Evolutionary conservation across 78 protist genomes (phyloP).

Genomic region (Chrysochromulina tobinii): DNA sequence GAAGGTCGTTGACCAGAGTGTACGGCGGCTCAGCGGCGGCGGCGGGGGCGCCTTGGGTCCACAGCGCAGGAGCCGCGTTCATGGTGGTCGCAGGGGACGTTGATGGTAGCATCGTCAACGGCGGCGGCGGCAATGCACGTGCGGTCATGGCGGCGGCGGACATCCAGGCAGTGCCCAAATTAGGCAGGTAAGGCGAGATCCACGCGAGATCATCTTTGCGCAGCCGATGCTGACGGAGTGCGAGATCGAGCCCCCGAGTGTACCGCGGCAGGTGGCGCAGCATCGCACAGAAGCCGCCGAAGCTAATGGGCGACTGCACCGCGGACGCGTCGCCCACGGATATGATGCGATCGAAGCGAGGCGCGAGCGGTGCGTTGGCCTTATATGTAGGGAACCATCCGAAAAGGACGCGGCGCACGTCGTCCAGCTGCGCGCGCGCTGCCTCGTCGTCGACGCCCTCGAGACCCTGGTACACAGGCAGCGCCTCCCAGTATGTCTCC

Average conservation of each 20-base stretch:
- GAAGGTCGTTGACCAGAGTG: no score
- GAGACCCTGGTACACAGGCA: not conserved
- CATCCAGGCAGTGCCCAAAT: not conserved
- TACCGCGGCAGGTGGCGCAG: not conserved
- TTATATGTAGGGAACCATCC: not conserved
- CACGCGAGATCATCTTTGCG: not conserved
- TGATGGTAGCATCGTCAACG: no score
- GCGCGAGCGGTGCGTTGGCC: not conserved
- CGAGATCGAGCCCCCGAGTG: not conserved
- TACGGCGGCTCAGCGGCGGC: no score
- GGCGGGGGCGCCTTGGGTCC: no score
- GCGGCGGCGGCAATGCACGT: not conserved
- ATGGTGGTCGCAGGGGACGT: no score
- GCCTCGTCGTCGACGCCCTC: not conserved
- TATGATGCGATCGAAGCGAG: not conserved
- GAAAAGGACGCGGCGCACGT: not conserved
- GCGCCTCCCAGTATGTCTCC: not conserved
- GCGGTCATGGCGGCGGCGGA: not conserved
- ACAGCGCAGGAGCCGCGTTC: no score
- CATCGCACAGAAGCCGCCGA: slow-evolving; percentile 1
- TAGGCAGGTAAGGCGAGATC: not conserved
- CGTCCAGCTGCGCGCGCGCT: no score
- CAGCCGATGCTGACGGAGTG: not conserved
- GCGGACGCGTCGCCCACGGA: slow-evolving; percentile 8
- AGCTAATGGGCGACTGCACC: not conserved